phyloP scores from a whole-genome alignment of 2,329 filamentous ascomycete genomes.

The Lasiodiplodia theobromae region DNA sequence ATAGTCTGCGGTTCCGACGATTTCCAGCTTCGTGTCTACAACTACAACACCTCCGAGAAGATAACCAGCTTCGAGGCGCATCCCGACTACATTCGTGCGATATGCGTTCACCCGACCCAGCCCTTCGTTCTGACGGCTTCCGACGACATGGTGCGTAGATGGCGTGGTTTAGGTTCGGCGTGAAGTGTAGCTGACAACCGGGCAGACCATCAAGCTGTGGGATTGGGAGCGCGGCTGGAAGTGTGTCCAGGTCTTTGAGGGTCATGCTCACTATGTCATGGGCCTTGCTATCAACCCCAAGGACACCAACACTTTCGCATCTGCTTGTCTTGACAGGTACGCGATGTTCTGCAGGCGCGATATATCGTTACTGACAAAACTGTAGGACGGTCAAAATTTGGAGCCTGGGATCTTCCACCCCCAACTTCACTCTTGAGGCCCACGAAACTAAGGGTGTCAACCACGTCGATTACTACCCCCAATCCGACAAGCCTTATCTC shows the following conservation, averaged over 20 bases:
- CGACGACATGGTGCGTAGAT: slow-evolving; percentile 79
- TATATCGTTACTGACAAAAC: not conserved
- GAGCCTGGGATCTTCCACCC: slow-evolving; percentile 90
- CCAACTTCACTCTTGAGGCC: slow-evolving; percentile 96
- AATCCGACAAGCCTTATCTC: slow-evolving; percentile 79
- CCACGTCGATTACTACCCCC: slow-evolving; percentile 86
- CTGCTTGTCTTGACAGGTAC: slow-evolving; percentile 80
- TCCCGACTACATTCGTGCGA: slow-evolving; percentile 97
- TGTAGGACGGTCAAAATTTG: slow-evolving; percentile 92
- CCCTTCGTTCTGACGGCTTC: slow-evolving; percentile 95
- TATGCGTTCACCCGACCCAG: slow-evolving; percentile 92
- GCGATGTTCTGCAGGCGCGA: not conserved
- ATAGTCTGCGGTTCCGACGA: slow-evolving; percentile 95
- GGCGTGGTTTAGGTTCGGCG: not conserved
- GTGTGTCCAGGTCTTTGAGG: slow-evolving; percentile 95
- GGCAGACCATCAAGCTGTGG: slow-evolving; percentile 83
- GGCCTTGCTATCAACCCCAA: slow-evolving; percentile 96
- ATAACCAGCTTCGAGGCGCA: slow-evolving; percentile 97
- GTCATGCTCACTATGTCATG: slow-evolving; percentile 97
- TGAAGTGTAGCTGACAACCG: slow-evolving; percentile 38
- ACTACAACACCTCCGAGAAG: slow-evolving; percentile 99
- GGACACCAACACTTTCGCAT: slow-evolving; percentile 79
- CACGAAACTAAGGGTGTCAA: slow-evolving; percentile 98
- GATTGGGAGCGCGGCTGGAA: slow-evolving; percentile 99
- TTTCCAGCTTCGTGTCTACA: slow-evolving; percentile 83